Percentiles rank a stretch among this genome's conserved stretches.
phyloP scores from a whole-genome alignment of 1,139 yeast genomes.

The Taphrina sp. region DNA sequence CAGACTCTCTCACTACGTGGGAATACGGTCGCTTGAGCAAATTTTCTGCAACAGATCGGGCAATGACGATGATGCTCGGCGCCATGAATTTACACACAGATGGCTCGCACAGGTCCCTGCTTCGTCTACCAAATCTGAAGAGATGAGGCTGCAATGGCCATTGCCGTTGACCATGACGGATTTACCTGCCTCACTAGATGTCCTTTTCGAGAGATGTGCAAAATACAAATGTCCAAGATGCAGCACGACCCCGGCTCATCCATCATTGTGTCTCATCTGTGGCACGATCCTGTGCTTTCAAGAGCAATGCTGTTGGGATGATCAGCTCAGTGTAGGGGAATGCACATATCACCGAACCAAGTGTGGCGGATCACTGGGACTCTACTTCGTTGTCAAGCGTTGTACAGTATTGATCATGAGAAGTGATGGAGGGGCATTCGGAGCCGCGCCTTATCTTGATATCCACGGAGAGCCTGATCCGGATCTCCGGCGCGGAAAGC shows the following conservation, averaged over 20 bases:
- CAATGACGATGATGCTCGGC: not conserved
- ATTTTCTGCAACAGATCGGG: constrained; percentile 35
- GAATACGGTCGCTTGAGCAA: constrained; percentile 50
- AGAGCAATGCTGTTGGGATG: constrained; percentile 50
- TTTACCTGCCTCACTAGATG: constrained; percentile 35
- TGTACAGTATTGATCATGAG: constrained; percentile 61
- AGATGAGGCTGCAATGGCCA: constrained; percentile 10
- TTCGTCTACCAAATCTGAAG: too few species aligned
- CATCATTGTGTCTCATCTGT: constrained; percentile 85
- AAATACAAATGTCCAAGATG: constrained; percentile 41
- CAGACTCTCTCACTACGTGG: constrained; percentile 54
- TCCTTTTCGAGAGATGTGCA: constrained; percentile 31
- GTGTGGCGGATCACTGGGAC: constrained; percentile 67
- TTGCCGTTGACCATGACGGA: constrained; percentile 30
- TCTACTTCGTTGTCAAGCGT: constrained; percentile 74
- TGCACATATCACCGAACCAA: constrained; percentile 33
- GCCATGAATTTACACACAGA: too few species aligned
- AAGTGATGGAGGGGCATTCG: constrained; percentile 70
- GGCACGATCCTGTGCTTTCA: constrained; percentile 70
- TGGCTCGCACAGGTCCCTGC: not conserved
- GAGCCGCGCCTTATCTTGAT: constrained; percentile 81
- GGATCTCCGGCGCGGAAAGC: constrained; percentile 66
- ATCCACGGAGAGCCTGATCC: constrained; percentile 83
- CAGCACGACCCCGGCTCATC: constrained; percentile 57
- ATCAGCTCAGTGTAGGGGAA: constrained; percentile 33